These are phyloP conservation scores for Fusarium verticillioides DNA, from an alignment of 2,329 filamentous ascomycete species.

Conservation along the genomic window DNA sequence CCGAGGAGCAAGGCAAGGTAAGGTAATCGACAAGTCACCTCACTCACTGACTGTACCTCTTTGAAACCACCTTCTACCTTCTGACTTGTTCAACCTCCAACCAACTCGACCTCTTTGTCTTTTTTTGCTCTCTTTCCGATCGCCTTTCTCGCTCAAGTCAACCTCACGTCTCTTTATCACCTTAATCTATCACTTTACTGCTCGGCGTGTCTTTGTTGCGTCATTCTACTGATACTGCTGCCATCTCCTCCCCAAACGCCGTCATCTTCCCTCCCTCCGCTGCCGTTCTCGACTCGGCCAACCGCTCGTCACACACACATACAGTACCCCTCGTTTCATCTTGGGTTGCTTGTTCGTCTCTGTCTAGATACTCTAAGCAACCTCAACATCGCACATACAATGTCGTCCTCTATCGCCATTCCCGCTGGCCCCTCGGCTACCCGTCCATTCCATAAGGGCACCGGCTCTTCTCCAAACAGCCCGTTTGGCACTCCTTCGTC, in stretches of 20 bases:
- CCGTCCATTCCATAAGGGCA: slow-evolving; percentile 56
- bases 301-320: slow-evolving; percentile 24
- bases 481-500: slow-evolving; percentile 59
- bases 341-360: slow-evolving; percentile 16
- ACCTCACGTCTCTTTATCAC: slow-evolving; percentile 6
- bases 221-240: slow-evolving; percentile 26
- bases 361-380: slow-evolving; percentile 7
- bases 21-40: slow-evolving; percentile 40
- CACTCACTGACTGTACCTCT: slow-evolving; percentile 35
- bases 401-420: slow-evolving; percentile 78
- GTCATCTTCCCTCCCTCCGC: slow-evolving; percentile 4
- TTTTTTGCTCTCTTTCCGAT: slow-evolving; percentile 4
- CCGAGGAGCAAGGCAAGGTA: slow-evolving; percentile 11
- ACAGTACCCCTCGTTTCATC: slow-evolving; percentile 36
- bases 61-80: slow-evolving; percentile 33
- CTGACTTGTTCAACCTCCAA: slow-evolving; percentile 32
- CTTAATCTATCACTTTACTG: slow-evolving; percentile 3
- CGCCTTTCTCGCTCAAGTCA: not conserved
- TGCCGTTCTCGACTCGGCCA: slow-evolving; percentile 22
- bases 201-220: slow-evolving; percentile 35
- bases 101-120: slow-evolving; percentile 10
- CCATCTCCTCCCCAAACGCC: slow-evolving; percentile 5
- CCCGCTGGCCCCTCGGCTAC: slow-evolving; percentile 58
- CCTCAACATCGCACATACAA: slow-evolving; percentile 42
- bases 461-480: slow-evolving; percentile 58